Percentiles rank a stretch among this genome's conserved stretches.
Conservation (phyloP, 2,329 filamentous ascomycete genomes). For the Colletotrichum camelliae region DNA sequence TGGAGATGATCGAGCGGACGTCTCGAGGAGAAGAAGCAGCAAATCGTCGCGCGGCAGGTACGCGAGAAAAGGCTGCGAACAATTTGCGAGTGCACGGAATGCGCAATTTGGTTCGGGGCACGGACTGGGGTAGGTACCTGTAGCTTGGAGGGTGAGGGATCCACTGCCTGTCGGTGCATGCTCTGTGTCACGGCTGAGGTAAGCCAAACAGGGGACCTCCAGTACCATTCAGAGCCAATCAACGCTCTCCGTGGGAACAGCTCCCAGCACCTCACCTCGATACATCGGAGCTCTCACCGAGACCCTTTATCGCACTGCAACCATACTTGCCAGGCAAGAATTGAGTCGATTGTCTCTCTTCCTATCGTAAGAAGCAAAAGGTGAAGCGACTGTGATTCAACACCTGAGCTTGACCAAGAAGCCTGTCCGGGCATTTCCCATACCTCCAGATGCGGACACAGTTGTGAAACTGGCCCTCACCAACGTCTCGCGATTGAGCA, state of each 20-base stretch:
- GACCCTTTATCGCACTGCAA: not conserved
- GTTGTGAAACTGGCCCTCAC: conserved; percentile 1
- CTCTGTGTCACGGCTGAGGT: not conserved
- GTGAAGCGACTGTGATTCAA: not conserved
- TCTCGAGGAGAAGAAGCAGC: not conserved
- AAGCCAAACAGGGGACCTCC: not conserved
- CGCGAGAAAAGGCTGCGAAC: conserved; percentile 11
- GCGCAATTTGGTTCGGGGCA: conserved; percentile 10
- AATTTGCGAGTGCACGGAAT: conserved; percentile 7
- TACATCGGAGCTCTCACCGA: not conserved
- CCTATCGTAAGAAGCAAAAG: not conserved
- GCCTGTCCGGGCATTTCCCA: not conserved
- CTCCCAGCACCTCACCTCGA: not conserved
- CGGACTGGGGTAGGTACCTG: not conserved
- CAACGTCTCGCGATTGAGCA: not conserved
- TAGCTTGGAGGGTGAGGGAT: not conserved
- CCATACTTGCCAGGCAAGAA: not conserved
- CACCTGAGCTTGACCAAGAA: not conserved
- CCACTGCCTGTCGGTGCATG: not conserved
- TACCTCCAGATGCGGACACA: not conserved
- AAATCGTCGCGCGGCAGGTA: not conserved
- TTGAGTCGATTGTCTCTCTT: not conserved
- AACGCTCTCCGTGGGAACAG: not conserved
- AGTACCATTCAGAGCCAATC: not conserved
- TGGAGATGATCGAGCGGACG: not conserved